A percentile compares a stretch with the other conserved stretches of the same genome.
Conservation (phyloP, 2,329 filamentous ascomycete species). For the Neonectria coccinea region DNA sequence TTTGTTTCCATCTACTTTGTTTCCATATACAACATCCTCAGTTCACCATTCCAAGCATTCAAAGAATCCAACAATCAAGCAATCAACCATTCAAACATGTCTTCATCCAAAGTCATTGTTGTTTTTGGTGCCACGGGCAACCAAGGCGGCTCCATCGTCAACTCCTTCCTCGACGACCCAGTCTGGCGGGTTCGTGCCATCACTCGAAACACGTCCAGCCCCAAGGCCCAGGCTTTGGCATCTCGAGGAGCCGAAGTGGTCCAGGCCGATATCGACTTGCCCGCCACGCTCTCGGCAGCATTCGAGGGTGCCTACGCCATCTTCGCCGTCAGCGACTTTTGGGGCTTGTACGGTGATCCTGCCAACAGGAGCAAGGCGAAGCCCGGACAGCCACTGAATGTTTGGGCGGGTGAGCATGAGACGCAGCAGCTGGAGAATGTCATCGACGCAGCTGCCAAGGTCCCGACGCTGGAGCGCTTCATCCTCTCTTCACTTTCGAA, state of each 20-base stretch:
- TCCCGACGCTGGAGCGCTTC: conserved; percentile 51
- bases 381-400: conserved; percentile 31
- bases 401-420: conserved; percentile 47
- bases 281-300: conserved; percentile 31
- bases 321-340: conserved; percentile 48
- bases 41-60: not conserved
- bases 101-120: conserved; percentile 28
- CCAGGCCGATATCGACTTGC: conserved; percentile 37
- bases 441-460: conserved; percentile 50
- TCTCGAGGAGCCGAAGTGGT: conserved; percentile 40
- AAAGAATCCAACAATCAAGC: too few relatives aligned
- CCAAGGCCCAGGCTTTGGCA: conserved; percentile 32
- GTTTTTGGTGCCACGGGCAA: conserved; percentile 37
- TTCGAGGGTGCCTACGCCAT: conserved; percentile 43
- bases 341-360: conserved; percentile 31
- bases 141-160: conserved; percentile 28
- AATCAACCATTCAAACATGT: conserved; percentile 11
- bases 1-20: not conserved
- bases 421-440: conserved; percentile 52
- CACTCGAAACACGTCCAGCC: conserved; percentile 38
- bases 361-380: conserved; percentile 26
- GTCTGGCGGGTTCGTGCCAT: conserved; percentile 42
- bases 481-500: conserved; percentile 54
- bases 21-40: not conserved
- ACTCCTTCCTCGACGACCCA: conserved; percentile 30